These are phyloP conservation scores for Candida taoyuanica DNA, from an alignment of 805 yeast genomes.

Conservation along the genomic window DNA sequence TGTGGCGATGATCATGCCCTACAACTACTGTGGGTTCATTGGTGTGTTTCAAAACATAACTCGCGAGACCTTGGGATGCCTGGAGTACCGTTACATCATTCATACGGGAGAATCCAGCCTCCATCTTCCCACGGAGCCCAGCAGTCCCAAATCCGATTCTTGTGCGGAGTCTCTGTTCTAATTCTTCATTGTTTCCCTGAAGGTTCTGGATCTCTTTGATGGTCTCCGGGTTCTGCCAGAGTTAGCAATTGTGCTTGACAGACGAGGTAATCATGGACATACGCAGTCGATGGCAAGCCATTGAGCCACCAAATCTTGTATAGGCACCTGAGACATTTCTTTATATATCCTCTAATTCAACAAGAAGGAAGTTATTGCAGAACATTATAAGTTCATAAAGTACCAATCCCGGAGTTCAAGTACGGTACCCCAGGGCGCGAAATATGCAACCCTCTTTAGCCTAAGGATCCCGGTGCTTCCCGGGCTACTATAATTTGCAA, in stretches of 20 bases:
- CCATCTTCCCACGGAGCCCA: constrained; percentile 84
- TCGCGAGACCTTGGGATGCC: constrained; percentile 79
- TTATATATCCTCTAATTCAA: too few relatives aligned
- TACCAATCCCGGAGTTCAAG: too few relatives aligned
- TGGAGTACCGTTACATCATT: constrained; percentile 85
- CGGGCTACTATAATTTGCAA: too few relatives aligned
- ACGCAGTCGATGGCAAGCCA: constrained; percentile 16
- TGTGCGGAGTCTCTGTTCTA: constrained; percentile 47
- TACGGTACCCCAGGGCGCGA: too few relatives aligned
- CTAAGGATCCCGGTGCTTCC: too few relatives aligned
- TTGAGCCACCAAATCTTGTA: constrained; percentile 9
- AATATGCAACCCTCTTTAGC: too few relatives aligned
- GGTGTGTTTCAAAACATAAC: constrained; percentile 34
- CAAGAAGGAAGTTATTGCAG: too few relatives aligned
- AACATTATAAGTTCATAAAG: too few relatives aligned
- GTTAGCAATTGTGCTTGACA: not conserved
- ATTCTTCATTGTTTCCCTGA: constrained; percentile 37
- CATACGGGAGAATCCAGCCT: constrained; percentile 86
- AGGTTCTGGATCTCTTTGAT: constrained; percentile 50
- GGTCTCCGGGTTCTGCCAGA: constrained; percentile 36
- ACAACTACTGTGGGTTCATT: constrained; percentile 48
- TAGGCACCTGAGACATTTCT: constrained; percentile 1
- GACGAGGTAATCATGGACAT: constrained; percentile 3
- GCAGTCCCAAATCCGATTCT: constrained; percentile 90
- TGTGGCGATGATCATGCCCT: constrained; percentile 89